These are phyloP conservation scores for Starmerella potacharoeniae DNA, from an alignment of 805 yeast species.

Conservation along the genomic window DNA sequence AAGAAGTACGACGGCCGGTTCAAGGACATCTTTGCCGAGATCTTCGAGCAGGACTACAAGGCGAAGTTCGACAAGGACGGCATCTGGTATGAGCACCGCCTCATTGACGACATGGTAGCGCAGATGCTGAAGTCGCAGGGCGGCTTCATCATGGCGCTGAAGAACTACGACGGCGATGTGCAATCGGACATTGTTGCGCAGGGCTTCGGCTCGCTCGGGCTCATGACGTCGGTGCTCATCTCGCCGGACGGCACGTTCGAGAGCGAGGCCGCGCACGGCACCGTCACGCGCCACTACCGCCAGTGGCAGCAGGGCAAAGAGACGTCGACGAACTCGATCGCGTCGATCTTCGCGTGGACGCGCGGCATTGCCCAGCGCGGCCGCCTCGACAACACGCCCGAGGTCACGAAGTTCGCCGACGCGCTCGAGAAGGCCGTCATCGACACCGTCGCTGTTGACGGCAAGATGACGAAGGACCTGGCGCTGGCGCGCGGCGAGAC, in stretches of 20 bases:
- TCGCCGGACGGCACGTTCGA: slow-evolving; percentile 97
- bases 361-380: slow-evolving; percentile 92
- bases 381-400: slow-evolving; percentile 73
- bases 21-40: slow-evolving; percentile 80
- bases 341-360: slow-evolving; percentile 95
- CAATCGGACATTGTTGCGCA: slow-evolving; percentile 95
- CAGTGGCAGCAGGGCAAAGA: slow-evolving; percentile 94
- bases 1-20: slow-evolving; percentile 91
- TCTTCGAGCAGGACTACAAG: slow-evolving; percentile 63
- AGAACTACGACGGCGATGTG: slow-evolving; percentile 97
- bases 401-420: slow-evolving; percentile 69
- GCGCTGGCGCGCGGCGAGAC: slow-evolving; percentile 84
- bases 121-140: slow-evolving; percentile 95
- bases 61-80: slow-evolving; percentile 59
- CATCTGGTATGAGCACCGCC: slow-evolving; percentile 94
- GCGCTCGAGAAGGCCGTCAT: slow-evolving; percentile 70
- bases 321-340: slow-evolving; percentile 94
- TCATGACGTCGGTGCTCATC: slow-evolving; percentile 93
- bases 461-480: slow-evolving; percentile 91
- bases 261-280: slow-evolving; percentile 98
- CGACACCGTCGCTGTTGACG: slow-evolving; percentile 73
- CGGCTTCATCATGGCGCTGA: slow-evolving; percentile 90
- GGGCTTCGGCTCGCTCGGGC: slow-evolving; percentile 92
- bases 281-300: slow-evolving; percentile 94
- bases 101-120: slow-evolving; percentile 97